These are phyloP conservation scores for Thraustotheca clavata DNA, from an alignment of 352 stramenopile species.

Conservation along the genomic window DNA sequence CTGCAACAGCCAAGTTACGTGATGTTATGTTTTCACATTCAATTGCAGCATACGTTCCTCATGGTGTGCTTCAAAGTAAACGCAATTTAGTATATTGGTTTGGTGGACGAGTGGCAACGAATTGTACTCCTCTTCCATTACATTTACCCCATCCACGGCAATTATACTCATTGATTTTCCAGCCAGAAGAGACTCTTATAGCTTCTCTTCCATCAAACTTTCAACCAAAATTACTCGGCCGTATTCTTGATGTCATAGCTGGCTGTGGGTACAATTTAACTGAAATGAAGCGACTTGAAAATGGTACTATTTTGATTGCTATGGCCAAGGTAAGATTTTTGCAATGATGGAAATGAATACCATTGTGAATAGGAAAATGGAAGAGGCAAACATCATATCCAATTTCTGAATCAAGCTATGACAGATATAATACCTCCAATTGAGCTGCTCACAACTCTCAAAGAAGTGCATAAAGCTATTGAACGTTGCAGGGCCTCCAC, in stretches of 20 bases:
- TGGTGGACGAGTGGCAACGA: neutral
- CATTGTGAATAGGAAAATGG: constrained; percentile 3
- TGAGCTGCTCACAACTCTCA: neutral
- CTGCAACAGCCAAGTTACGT: neutral
- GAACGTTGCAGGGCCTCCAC: neutral
- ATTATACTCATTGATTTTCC: constrained; percentile 1
- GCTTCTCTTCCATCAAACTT: neutral
- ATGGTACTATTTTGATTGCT: neutral
- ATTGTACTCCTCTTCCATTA: neutral
- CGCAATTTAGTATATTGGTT: constrained; percentile 18
- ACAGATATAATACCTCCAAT: neutral
- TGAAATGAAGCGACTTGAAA: neutral
- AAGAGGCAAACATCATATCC: neutral
- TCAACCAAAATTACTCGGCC: neutral
- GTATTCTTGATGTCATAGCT: neutral
- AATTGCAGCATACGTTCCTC: neutral
- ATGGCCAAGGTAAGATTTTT: neutral
- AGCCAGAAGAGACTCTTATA: neutral
- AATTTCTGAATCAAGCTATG: neutral
- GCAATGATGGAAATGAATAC: neutral
- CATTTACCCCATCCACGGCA: neutral
- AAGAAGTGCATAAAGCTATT: neutral
- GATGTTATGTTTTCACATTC: neutral
- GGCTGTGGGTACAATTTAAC: neutral
- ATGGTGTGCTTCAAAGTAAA: constrained; percentile 5